phyloP scores from a whole-genome alignment of 768 basidiomycete species.

The Inosperma sp. region DNA sequence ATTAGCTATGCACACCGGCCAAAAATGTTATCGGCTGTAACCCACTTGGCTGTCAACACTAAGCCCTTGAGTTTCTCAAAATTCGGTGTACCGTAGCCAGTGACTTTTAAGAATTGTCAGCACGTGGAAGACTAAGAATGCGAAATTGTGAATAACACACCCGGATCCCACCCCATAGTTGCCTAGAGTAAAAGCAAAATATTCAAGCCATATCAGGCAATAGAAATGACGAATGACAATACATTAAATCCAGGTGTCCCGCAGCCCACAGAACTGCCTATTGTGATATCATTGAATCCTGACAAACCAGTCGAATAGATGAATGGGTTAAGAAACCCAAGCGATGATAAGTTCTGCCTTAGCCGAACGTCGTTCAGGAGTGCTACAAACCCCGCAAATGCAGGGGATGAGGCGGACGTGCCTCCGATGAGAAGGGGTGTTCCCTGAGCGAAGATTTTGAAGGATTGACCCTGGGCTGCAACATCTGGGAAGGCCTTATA shows the following conservation, averaged over 20 bases:
- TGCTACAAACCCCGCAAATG: constrained; percentile 45
- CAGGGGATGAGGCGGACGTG: constrained; percentile 47
- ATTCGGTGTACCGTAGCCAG: constrained; percentile 53
- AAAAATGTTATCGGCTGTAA: too few relatives aligned
- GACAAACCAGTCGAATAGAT: constrained; percentile 2
- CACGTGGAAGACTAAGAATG: neutral
- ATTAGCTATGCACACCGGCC: too few relatives aligned
- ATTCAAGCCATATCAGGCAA: neutral
- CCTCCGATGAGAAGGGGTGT: constrained; percentile 38
- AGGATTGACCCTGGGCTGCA: constrained; percentile 41
- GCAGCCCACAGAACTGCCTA: constrained; percentile 7
- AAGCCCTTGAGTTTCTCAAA: constrained; percentile 43
- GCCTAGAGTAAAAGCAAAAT: constrained; percentile 28
- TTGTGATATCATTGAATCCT: constrained; percentile 5
- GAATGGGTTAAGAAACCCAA: constrained; percentile 21
- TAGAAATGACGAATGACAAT: neutral
- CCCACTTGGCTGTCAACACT: constrained; percentile 17
- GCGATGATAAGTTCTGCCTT: constrained; percentile 32
- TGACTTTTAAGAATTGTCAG: constrained; percentile 32
- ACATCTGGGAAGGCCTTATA: constrained; percentile 48
- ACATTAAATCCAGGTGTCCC: constrained; percentile 11
- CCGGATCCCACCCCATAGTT: constrained; percentile 57
- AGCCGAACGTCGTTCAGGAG: constrained; percentile 51
- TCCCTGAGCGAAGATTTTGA: constrained; percentile 30
- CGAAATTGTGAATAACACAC: constrained; percentile 29